These are phyloP conservation scores for Sclerospora graminicola DNA, from an alignment of 352 stramenopile genomes.

Conservation along the genomic window DNA sequence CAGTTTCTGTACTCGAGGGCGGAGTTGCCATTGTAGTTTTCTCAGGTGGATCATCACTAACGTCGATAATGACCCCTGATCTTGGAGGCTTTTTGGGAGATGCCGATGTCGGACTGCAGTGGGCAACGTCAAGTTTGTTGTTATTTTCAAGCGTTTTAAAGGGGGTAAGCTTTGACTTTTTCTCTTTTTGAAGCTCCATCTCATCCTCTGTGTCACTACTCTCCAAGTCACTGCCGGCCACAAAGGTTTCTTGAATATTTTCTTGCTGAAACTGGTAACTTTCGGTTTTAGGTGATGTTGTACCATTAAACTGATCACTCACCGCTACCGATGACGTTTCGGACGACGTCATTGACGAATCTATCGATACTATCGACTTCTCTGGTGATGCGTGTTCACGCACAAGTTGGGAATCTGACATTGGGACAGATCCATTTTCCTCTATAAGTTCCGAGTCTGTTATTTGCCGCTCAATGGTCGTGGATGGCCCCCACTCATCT, in stretches of 20 bases:
- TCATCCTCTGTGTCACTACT: slow-evolving; percentile 30
- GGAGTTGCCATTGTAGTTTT: not conserved
- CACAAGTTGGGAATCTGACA: slow-evolving; percentile 17
- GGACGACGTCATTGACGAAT: slow-evolving; percentile 6
- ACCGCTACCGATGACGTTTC: slow-evolving; percentile 5
- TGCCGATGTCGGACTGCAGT: slow-evolving; percentile 1
- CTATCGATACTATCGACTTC: not conserved
- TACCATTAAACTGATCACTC: slow-evolving; percentile 7
- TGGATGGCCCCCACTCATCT: slow-evolving; percentile 32
- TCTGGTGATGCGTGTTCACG: slow-evolving; percentile 2
- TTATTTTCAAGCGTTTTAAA: not conserved
- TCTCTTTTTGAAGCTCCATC: not conserved
- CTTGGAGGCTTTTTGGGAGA: slow-evolving; percentile 3
- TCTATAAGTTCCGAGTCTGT: slow-evolving; percentile 67
- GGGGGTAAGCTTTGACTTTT: not conserved
- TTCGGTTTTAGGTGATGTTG: slow-evolving; percentile 18
- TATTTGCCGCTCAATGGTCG: slow-evolving; percentile 4
- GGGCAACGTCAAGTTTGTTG: not conserved
- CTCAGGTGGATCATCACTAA: slow-evolving; percentile 8
- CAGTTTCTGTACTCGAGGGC: not conserved
- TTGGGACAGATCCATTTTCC: slow-evolving; percentile 38
- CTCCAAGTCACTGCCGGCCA: slow-evolving; percentile 36
- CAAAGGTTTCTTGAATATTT: slow-evolving; percentile 40
- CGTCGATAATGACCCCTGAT: slow-evolving; percentile 8
- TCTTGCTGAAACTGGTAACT: slow-evolving; percentile 37